Conservation (phyloP, 352 stramenopile species). For the Pythium biforme region DNA sequence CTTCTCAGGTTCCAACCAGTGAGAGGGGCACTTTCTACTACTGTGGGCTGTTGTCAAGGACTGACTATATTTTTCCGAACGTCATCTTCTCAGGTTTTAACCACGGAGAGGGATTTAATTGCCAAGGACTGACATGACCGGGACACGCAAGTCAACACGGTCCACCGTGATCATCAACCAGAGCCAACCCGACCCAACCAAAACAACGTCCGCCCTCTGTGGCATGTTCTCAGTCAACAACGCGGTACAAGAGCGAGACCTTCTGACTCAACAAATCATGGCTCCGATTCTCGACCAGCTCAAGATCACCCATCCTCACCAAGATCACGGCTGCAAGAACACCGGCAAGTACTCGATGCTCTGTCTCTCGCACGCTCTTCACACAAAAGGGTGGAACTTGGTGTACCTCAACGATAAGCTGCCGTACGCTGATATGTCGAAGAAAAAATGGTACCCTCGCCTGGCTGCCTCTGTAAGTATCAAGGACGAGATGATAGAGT, state of each 20-base stretch:
- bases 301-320: neutral
- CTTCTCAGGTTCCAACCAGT: too few species aligned
- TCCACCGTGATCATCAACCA: neutral
- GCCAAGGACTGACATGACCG: neutral
- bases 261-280: neutral
- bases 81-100: too few species aligned
- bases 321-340: neutral
- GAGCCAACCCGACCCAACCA: neutral
- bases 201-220: neutral
- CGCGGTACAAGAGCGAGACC: neutral
- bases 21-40: neutral
- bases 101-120: neutral
- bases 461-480: neutral
- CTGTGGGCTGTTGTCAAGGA: neutral
- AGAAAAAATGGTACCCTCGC: slow-evolving; percentile 1
- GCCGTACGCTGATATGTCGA: neutral
- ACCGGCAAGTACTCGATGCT: slow-evolving; percentile 3
- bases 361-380: neutral
- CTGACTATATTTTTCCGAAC: too few species aligned
- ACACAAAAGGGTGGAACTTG: neutral
- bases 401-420: slow-evolving; percentile 1
- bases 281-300: neutral
- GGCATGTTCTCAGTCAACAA: slow-evolving; percentile 1
- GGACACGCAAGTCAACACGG: neutral
- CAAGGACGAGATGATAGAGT: slow-evolving; percentile 1